Evolutionary conservation across 148 eudicot genomes (phyloP), one percentile per base, ranked within the genome.

Genomic region (Amaranthus hypochondriacus): DNA sequence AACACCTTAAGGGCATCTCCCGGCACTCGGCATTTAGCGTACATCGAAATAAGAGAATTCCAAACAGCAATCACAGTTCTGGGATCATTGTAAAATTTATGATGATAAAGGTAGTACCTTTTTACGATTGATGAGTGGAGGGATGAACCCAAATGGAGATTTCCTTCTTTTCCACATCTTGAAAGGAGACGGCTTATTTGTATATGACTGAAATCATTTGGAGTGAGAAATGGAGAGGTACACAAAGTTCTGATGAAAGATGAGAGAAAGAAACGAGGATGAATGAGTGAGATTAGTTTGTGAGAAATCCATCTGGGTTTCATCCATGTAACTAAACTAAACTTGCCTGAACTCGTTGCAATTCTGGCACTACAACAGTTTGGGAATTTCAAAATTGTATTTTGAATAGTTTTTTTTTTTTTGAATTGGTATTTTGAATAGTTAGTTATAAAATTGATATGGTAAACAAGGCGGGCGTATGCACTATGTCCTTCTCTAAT

Each of bases 41-140:
- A 92, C 83, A 92, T 58, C 0, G 77, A 75, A 1, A 91, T 73
- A 56, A 93, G 76, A n/a, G 88, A 89, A 68, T 93, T 93, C 88
- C 88, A 89, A 70, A 84, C 83, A 69, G 86, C 74, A 53, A 81
- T 71, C 61, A 75, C 70, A 50, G 64, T 71, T 67, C 72, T 79
- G 2, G 56, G 8, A 56, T 55, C 52, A 61, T 14, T 1, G 18
- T 61, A 78, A 12, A 48, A 49, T 7, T 47, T 66, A 50, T 78
- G 80, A 67, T 83, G 75, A 70, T 66, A 78, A 60, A 64, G 81
- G 11, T 60, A 69, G 28, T 68, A 72, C 57, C 72, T 79, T 75
- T 91, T 93, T 80, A 89, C 75, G 75, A 89, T 73, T 56, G 79
- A 78, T 58, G 89, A 90, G 67, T 93, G 98, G 70, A 93, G 79